Percentiles rank a stretch among this genome's conserved stretches.
phyloP scores from a whole-genome alignment of 768 basidiomycete genomes.

The Harrya chromipes region DNA sequence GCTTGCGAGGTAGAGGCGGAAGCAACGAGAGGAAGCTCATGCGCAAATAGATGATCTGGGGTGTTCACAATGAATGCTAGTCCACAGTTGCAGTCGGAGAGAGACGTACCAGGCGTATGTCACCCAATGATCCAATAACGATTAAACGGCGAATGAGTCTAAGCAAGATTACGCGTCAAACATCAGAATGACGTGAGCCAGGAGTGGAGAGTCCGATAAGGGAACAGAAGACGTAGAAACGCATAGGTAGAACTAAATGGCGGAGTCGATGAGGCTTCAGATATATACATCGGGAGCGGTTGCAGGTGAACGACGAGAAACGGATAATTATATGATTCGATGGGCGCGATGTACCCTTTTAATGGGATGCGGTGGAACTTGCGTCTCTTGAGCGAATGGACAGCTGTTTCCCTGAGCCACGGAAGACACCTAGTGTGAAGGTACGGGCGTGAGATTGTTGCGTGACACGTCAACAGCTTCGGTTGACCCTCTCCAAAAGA shows the following conservation, averaged over 20 bases:
- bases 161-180: not conserved
- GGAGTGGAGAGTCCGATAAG: not conserved
- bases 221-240: not conserved
- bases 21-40: not conserved
- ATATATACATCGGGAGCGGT: constrained; percentile 6
- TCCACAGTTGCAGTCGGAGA: not conserved
- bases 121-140: not conserved
- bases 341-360: not conserved
- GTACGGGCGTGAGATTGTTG: not conserved
- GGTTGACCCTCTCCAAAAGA: not conserved
- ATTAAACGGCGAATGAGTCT: not conserved
- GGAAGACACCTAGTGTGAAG: not conserved
- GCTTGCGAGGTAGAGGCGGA: not conserved
- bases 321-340: not conserved
- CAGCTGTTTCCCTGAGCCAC: not conserved
- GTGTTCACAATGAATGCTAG: constrained; percentile 5
- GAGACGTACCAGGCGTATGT: constrained; percentile 10
- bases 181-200: not conserved
- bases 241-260: not conserved
- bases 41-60: not conserved
- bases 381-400: not conserved
- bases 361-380: not conserved
- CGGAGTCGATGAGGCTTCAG: not conserved
- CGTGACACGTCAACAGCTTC: not conserved
- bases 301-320: not conserved